phyloP scores from a whole-genome alignment of 179 eudicot genomes.

The Beta macrorhiza region DNA sequence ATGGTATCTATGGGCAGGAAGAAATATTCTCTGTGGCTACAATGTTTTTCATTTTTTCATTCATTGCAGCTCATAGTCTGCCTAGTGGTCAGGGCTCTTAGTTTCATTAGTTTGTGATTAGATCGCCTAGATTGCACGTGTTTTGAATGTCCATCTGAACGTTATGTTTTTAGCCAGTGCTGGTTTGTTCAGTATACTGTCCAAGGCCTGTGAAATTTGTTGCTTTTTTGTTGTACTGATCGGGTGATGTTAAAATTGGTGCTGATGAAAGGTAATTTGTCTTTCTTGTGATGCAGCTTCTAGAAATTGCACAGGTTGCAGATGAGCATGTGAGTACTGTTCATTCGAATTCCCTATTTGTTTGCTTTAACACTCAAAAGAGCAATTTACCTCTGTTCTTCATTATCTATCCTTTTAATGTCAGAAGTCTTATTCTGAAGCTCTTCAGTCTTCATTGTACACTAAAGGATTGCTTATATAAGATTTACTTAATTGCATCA shows the following conservation, averaged over 20 bases:
- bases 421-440: not conserved
- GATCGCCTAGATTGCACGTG: too few species aligned
- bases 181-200: too few species aligned
- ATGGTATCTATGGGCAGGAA: too few species aligned
- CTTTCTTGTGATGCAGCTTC: slow-evolving; percentile 63
- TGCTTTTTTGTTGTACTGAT: not conserved
- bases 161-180: too few species aligned
- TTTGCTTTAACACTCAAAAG: not conserved
- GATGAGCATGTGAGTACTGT: slow-evolving; percentile 77
- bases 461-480: slow-evolving; percentile 11
- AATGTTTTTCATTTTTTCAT: too few species aligned
- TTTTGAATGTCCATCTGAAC: too few species aligned
- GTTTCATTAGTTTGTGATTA: too few species aligned
- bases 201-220: not conserved
- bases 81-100: too few species aligned
- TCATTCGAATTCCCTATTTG: not conserved
- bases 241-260: not conserved
- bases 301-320: slow-evolving; percentile 98
- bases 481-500: slow-evolving; percentile 33
- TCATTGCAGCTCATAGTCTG: too few species aligned
- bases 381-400: not conserved
- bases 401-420: not conserved
- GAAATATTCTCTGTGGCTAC: too few species aligned
- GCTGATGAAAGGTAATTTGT: slow-evolving; percentile 20
- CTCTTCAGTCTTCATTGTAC: not conserved